Base-by-base conservation (phyloP, 73 alveolate genomes). In the Symbiodinium pilosum region DNA sequence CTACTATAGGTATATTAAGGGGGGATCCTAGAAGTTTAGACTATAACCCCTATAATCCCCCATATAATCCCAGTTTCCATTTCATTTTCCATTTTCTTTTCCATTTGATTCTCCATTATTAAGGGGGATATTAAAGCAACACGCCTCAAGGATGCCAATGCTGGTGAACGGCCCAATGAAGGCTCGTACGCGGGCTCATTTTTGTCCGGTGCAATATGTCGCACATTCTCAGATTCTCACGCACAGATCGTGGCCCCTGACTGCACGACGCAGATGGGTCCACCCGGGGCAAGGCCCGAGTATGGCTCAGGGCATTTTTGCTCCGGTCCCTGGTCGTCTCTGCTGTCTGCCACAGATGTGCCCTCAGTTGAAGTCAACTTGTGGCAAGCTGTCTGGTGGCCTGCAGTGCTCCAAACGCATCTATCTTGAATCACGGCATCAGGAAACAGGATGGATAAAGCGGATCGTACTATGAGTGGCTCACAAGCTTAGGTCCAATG, bases 251-350 rank as follows among this genome's bases (percentile, higher is more conserved):
- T 64, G 77, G 77, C 77, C 32, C 77, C 32, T 64, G 77, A 64
- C 77, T 64, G 77, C 77, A 64, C 77, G 77, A 64, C 77, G 77
- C 77, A 64, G 77, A 64, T 26, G 77, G 77, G 77, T 64, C 36
- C 36, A 26, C 77, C 77, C 77, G 77, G 77, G 28, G 77, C 32
- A 36, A 64, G 32, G 77, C 77, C 77, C 77, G 77, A 64, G 77
- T 26, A 64, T 59, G 77, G 32, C 77, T 64, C 77, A 64, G 77
- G 77, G 77, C 77, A 26, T 18, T 64, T 64, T 64, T 26, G 77
- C 77, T 64, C 77, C 77, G 77, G 38, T 36, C 59, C 77, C 77
- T 64, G 77, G 77, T 64, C 77, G 77, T 64, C 77, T 28, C 77
- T 64, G 71, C 71, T 54, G 71, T 64, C 77, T 28, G 77, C 77